Percentiles rank a stretch among this genome's conserved stretches.
These are phyloP conservation scores for Dothideomycetidae sp. DNA, from an alignment of 2,329 filamentous ascomycete species.

Conservation along the genomic window DNA sequence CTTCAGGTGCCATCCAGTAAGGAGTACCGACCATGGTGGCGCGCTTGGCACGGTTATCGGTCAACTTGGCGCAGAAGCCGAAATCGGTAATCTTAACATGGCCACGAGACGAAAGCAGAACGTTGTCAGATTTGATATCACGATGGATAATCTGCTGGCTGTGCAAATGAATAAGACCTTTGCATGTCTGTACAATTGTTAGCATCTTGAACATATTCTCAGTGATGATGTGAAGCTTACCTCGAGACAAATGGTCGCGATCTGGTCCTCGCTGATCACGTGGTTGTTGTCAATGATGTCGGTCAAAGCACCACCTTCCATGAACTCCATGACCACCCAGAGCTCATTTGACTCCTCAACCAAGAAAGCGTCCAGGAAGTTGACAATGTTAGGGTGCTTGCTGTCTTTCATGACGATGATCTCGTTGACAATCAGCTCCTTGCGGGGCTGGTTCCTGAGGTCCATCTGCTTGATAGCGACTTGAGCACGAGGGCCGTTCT, in stretches of 20 bases:
- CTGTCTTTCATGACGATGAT: constrained; percentile 99
- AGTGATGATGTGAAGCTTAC: constrained; percentile 37
- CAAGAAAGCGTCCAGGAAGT: constrained; percentile 93
- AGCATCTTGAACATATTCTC: constrained; percentile 13
- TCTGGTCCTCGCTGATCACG: constrained; percentile 88
- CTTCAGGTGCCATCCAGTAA: constrained; percentile 99
- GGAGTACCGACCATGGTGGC: constrained; percentile 98
- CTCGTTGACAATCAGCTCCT: constrained; percentile 97
- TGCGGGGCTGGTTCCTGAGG: constrained; percentile 86
- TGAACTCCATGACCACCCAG: constrained; percentile 99
- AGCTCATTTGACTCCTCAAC: constrained; percentile 88
- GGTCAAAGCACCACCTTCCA: constrained; percentile 94
- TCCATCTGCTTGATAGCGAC: constrained; percentile 99
- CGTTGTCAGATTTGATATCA: constrained; percentile 99
- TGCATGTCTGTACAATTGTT: constrained; percentile 58
- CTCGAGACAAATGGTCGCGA: constrained; percentile 92
- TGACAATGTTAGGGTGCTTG: constrained; percentile 96
- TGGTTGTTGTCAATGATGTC: constrained; percentile 98
- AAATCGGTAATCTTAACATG: constrained; percentile 97
- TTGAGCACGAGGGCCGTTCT: constrained; percentile 68
- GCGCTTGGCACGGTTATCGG: constrained; percentile 90
- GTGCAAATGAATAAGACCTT: constrained; percentile 85
- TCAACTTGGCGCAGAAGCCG: constrained; percentile 96
- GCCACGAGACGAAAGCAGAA: constrained; percentile 81
- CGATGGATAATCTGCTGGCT: constrained; percentile 94